Conservation (phyloP, 495 filamentous ascomycete species). For the Penicillium argentinense region DNA sequence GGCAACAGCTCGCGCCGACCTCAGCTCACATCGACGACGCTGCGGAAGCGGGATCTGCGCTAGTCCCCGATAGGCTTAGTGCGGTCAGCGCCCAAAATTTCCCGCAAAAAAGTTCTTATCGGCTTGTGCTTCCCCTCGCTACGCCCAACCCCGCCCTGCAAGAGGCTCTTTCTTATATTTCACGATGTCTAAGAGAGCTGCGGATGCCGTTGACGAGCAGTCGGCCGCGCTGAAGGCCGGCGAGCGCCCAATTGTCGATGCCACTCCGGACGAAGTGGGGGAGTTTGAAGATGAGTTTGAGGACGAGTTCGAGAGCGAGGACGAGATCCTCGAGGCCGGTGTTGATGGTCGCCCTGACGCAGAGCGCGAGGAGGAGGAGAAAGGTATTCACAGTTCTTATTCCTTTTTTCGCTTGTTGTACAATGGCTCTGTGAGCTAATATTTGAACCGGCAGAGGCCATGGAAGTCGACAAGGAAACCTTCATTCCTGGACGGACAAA, state of each 20-base stretch:
- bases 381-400: slow-evolving; percentile 40
- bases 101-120: slow-evolving; percentile 40
- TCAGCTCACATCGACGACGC: slow-evolving; percentile 22
- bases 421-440: slow-evolving; percentile 6
- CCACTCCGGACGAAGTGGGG: slow-evolving; percentile 63
- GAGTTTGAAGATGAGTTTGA: slow-evolving; percentile 96
- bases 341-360: slow-evolving; percentile 89
- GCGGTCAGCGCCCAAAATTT: slow-evolving; percentile 29
- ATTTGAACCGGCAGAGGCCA: slow-evolving; percentile 53
- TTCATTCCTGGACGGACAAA: slow-evolving; percentile 91
- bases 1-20: too few species aligned
- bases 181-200: slow-evolving; percentile 71
- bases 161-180: slow-evolving; percentile 2
- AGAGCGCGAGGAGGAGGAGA: slow-evolving; percentile 86
- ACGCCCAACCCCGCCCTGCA: slow-evolving; percentile 8
- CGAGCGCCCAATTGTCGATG: slow-evolving; percentile 54
- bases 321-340: slow-evolving; percentile 92
- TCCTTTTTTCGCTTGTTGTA: background rate
- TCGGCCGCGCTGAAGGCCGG: slow-evolving; percentile 66
- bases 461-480: slow-evolving; percentile 89
- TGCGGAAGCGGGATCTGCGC: slow-evolving; percentile 34
- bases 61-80: slow-evolving; percentile 45
- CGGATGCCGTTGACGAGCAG: slow-evolving; percentile 54
- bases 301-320: slow-evolving; percentile 95
- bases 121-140: slow-evolving; percentile 6